Percentiles rank a stretch among this genome's conserved stretches.
phyloP scores from a whole-genome alignment of 2,329 filamentous ascomycete species.

The Botrytis sinoallii region DNA sequence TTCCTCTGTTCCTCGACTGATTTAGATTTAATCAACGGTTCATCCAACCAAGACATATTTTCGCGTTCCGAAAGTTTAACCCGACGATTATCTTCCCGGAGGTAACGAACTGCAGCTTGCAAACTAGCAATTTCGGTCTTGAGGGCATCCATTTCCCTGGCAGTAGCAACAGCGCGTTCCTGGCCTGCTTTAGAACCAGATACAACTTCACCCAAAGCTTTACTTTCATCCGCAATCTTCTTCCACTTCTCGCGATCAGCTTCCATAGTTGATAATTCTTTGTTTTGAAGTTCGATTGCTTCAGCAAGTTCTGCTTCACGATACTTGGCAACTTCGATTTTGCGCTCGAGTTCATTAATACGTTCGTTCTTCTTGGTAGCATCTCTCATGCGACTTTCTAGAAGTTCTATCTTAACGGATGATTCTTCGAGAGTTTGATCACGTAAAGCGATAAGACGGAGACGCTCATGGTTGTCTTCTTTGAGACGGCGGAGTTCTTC shows the following conservation, averaged over 20 bases:
- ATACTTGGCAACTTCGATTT: constrained; percentile 52
- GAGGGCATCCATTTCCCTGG: constrained; percentile 69
- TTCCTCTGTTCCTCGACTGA: constrained; percentile 48
- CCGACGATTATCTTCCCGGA: constrained; percentile 64
- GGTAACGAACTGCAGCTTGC: constrained; percentile 63
- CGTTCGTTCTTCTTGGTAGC: constrained; percentile 72
- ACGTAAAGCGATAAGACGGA: constrained; percentile 66
- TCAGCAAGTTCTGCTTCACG: constrained; percentile 55
- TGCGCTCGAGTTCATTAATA: constrained; percentile 62
- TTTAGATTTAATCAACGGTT: constrained; percentile 52
- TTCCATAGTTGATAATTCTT: constrained; percentile 62
- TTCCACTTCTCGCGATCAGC: constrained; percentile 68
- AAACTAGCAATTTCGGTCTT: constrained; percentile 64
- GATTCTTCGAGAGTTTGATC: constrained; percentile 84
- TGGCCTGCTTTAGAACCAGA: constrained; percentile 56
- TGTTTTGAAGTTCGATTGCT: constrained; percentile 64
- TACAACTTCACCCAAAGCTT: constrained; percentile 48
- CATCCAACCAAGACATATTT: constrained; percentile 55
- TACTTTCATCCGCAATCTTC: constrained; percentile 63
- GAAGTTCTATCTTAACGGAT: constrained; percentile 87
- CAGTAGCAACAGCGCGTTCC: constrained; percentile 66
- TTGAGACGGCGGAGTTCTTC: constrained; percentile 78
- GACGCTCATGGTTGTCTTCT: constrained; percentile 75
- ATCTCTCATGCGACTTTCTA: constrained; percentile 83
- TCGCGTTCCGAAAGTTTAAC: constrained; percentile 52